These are phyloP conservation scores for Corymbia citriodora DNA, from an alignment of 441 rosid species.

Conservation along the genomic window DNA sequence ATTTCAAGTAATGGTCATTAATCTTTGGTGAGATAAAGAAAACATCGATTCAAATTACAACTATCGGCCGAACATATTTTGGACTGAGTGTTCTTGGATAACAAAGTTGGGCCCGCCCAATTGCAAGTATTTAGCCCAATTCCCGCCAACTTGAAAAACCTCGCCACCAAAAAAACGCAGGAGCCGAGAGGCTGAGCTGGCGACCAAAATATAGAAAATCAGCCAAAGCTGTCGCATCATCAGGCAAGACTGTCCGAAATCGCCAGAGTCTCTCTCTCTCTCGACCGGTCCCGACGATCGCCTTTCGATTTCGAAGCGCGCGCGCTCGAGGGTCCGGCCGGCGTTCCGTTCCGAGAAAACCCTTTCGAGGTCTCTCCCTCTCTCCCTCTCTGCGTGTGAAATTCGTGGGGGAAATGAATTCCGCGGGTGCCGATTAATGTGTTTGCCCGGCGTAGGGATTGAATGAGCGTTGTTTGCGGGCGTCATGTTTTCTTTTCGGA, in stretches of 20 bases:
- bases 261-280: not conserved
- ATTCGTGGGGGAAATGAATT: not conserved
- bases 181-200: not conserved
- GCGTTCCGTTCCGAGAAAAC: not conserved
- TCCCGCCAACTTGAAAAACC: not conserved
- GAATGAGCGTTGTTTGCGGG: not conserved
- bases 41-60: too few species aligned
- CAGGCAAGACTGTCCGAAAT: not conserved
- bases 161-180: not conserved
- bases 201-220: not conserved
- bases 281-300: not conserved
- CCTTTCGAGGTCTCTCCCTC: not conserved
- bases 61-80: not conserved
- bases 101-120: not conserved
- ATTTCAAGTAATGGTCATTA: too few species aligned
- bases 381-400: not conserved
- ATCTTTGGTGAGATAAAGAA: too few species aligned
- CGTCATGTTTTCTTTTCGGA: not conserved
- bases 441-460: not conserved
- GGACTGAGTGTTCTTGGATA: not conserved
- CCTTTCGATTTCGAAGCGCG: not conserved
- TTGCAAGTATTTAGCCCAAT: not conserved
- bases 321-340: not conserved
- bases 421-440: not conserved
- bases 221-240: not conserved